phyloP scores from a whole-genome alignment of 192 early-diverging fungal species.

The Rhizophagus prolifer region DNA sequence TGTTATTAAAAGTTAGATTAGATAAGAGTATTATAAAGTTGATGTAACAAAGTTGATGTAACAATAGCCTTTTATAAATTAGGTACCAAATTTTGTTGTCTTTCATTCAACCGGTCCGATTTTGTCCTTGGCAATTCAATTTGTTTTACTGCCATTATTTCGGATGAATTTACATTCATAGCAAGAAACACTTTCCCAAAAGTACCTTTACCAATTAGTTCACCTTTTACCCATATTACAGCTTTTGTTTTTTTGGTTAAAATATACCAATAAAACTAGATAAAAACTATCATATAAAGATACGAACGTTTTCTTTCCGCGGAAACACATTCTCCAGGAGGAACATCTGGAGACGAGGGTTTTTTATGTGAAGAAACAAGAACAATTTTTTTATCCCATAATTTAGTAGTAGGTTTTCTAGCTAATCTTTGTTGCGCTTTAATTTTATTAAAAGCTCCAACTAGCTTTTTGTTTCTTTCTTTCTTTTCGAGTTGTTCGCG shows the following conservation, averaged over 20 bases:
- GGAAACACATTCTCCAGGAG: background rate
- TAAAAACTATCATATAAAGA: background rate
- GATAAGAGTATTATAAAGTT: background rate
- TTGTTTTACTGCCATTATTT: slow-evolving; percentile 85
- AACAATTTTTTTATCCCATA: slow-evolving; percentile 49
- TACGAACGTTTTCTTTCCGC: slow-evolving; percentile 9
- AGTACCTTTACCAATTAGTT: slow-evolving; percentile 80
- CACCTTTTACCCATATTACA: slow-evolving; percentile 72
- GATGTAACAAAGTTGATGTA: background rate
- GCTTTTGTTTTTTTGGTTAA: slow-evolving; percentile 37
- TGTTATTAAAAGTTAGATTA: background rate
- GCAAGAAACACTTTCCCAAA: slow-evolving; percentile 80
- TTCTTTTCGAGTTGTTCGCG: slow-evolving; percentile 21
- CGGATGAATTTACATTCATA: slow-evolving; percentile 68
- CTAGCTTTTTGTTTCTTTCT: slow-evolving; percentile 29
- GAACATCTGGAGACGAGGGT: background rate
- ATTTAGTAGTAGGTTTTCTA: slow-evolving; percentile 49
- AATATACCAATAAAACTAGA: background rate
- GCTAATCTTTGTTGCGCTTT: slow-evolving; percentile 38
- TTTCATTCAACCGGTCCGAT: slow-evolving; percentile 46
- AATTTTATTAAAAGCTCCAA: slow-evolving; percentile 33
- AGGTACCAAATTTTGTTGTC: slow-evolving; percentile 40
- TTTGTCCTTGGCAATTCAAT: slow-evolving; percentile 62
- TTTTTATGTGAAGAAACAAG: slow-evolving; percentile 15
- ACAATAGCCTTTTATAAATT: background rate